These are phyloP conservation scores for Teratosphaeria pseudoeucalypti DNA, from an alignment of 2,329 filamentous ascomycete species.

Conservation along the genomic window DNA sequence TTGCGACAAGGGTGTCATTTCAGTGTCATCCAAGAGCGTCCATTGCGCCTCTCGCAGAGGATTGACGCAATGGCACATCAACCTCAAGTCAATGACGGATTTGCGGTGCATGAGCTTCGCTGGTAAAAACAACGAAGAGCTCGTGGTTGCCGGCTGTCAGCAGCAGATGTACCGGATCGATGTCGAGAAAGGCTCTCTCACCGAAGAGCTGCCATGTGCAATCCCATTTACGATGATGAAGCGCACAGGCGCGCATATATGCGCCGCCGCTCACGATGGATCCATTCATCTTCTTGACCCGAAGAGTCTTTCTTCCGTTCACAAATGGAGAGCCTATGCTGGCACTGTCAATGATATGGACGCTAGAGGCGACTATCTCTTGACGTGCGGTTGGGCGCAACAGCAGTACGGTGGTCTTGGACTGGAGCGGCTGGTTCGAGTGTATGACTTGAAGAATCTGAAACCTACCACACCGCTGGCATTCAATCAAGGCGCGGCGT, in stretches of 20 bases:
- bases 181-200: conserved; percentile 37
- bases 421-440: conserved; percentile 85
- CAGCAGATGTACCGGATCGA: conserved; percentile 71
- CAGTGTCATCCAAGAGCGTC: conserved; percentile 69
- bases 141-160: conserved; percentile 81
- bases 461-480: conserved; percentile 81
- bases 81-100: conserved; percentile 68
- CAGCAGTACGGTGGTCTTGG: conserved; percentile 70
- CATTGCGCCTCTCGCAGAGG: conserved; percentile 83
- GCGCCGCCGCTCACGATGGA: conserved; percentile 75
- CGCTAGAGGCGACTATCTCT: conserved; percentile 84
- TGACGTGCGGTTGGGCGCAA: conserved; percentile 87
- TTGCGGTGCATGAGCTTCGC: conserved; percentile 93
- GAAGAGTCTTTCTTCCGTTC: conserved; percentile 64
- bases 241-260: conserved; percentile 73
- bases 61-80: conserved; percentile 77
- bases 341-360: conserved; percentile 94
- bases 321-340: conserved; percentile 82
- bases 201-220: conserved; percentile 3
- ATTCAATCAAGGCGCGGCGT: conserved; percentile 83
- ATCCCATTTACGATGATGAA: conserved; percentile 86
- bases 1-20: conserved; percentile 81
- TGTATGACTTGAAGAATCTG: conserved; percentile 90
- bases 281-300: conserved; percentile 80
- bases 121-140: conserved; percentile 69